Evolutionary conservation across 2,329 filamentous ascomycete genomes (phyloP).

Genomic region (Madurella mycetomatis): DNA sequence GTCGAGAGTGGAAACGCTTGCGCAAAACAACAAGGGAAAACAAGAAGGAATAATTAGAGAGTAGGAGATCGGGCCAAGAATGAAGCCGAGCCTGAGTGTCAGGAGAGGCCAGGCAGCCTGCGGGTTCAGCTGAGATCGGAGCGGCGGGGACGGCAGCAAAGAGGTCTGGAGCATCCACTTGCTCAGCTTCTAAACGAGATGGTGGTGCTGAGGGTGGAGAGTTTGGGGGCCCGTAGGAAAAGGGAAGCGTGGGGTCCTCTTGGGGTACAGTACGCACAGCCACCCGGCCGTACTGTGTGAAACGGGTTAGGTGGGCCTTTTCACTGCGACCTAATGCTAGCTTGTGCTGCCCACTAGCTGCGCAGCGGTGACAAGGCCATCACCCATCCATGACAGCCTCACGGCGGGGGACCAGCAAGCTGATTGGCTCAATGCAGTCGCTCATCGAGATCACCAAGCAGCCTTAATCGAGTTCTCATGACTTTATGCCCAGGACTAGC

Average conservation of each 20-base stretch:
- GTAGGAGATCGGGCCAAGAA: background rate
- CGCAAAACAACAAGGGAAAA: background rate
- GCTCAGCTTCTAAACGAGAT: conserved; percentile 3
- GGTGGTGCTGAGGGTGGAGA: background rate
- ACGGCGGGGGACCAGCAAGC: background rate
- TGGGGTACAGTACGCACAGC: background rate
- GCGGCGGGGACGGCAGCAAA: conserved; percentile 4
- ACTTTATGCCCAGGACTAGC: too few relatives aligned
- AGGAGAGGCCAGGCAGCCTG: conserved; percentile 12
- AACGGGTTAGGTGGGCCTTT: background rate
- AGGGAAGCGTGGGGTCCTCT: background rate
- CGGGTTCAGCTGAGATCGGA: conserved; percentile 19
- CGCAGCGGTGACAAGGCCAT: too few relatives aligned
- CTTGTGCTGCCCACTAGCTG: background rate
- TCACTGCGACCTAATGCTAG: background rate
- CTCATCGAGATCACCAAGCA: background rate
- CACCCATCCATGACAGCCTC: background rate
- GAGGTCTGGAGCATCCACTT: conserved; percentile 6
- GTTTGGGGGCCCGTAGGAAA: background rate
- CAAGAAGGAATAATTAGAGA: conserved; percentile 1
- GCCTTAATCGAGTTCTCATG: too few relatives aligned
- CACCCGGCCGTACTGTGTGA: background rate
- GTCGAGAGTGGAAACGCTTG: background rate
- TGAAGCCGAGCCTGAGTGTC: background rate
- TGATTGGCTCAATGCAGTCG: background rate